phyloP scores from a whole-genome alignment of 345 rosid species.

The Dovyalis caffra region DNA sequence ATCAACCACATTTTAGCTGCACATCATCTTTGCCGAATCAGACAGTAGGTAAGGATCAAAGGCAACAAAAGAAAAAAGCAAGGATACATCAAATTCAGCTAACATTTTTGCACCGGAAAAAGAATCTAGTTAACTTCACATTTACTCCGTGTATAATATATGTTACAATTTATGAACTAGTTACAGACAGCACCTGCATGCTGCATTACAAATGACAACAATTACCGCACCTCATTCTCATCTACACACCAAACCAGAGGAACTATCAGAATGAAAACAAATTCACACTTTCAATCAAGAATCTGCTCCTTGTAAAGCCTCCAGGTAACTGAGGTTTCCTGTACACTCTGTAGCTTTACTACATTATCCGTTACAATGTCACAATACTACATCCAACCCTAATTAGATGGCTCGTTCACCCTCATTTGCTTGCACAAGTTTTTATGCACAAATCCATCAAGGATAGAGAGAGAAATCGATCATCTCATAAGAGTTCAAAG shows the following conservation, averaged over 20 bases:
- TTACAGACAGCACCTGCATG: constrained; percentile 1
- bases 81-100: no score
- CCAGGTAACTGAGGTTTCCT: not conserved
- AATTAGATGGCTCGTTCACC: not conserved
- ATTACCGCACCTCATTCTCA: not conserved
- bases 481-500: constrained; percentile 6
- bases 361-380: not conserved
- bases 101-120: no score
- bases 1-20: no score
- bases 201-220: not conserved
- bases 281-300: not conserved
- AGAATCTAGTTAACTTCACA: not conserved
- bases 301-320: not conserved
- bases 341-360: not conserved
- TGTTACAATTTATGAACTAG: constrained; percentile 6
- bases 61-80: no score
- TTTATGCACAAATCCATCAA: not conserved
- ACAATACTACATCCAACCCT: not conserved
- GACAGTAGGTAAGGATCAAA: no score
- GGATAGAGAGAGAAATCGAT: not conserved
- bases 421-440: not conserved
- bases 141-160: not conserved
- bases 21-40: no score
- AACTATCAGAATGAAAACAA: constrained; percentile 1
- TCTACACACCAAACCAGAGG: not conserved